A percentile compares a stretch with the other conserved stretches of the same genome.
Evolutionary conservation across 768 basidiomycete species (phyloP).

Genomic region (Auricularia auricula-judae): DNA sequence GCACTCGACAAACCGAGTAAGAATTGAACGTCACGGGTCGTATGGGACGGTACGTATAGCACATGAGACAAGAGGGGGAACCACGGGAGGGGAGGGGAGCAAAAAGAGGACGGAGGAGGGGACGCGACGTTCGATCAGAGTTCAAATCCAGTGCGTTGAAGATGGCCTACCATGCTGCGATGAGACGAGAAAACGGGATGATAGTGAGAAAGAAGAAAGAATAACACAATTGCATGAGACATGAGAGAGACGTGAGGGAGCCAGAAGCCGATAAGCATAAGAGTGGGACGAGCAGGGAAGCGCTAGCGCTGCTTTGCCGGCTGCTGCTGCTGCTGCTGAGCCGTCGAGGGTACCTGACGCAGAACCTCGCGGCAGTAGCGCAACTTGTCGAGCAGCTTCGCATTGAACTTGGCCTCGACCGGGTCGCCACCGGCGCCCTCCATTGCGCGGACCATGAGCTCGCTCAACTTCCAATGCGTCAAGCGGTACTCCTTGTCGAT

Average conservation of each 20-base stretch:
- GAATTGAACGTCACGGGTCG: no score
- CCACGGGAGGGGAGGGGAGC: no score
- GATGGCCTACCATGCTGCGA: no score
- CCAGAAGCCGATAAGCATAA: neutral
- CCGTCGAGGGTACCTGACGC: slow-evolving; percentile 4
- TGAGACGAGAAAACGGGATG: neutral
- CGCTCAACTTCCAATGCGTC: slow-evolving; percentile 59
- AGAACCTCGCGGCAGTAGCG: slow-evolving; percentile 83
- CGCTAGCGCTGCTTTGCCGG: neutral
- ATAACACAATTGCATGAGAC: neutral
- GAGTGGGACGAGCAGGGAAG: neutral
- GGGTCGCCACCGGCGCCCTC: slow-evolving; percentile 29
- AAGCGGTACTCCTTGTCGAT: slow-evolving; percentile 84
- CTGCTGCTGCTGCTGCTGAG: neutral
- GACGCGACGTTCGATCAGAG: no score
- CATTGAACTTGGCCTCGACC: slow-evolving; percentile 49
- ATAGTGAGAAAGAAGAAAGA: neutral
- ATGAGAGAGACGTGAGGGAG: neutral
- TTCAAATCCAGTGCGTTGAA: no score
- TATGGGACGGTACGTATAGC: no score
- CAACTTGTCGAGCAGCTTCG: slow-evolving; percentile 64
- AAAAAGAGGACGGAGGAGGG: no score
- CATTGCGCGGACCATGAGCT: slow-evolving; percentile 52
- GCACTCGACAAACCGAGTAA: no score
- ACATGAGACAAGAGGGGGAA: no score